phyloP scores from a whole-genome alignment of 1,284 basidiomycete species.

The Puccinia polysora region DNA sequence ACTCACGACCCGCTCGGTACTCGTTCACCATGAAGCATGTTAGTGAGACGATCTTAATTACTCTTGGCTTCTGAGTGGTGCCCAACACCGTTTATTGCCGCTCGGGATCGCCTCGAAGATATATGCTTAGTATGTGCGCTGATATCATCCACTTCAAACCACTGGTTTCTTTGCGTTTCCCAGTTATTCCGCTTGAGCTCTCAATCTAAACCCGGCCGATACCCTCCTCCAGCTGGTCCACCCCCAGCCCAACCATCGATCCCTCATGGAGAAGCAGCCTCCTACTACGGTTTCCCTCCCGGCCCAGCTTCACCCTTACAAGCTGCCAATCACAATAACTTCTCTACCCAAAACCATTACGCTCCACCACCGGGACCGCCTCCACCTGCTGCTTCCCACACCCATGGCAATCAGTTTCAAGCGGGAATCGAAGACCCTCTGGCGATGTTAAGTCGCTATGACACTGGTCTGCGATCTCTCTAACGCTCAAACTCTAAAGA shows the following conservation, averaged over 20 bases:
- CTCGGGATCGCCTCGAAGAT: too few species aligned
- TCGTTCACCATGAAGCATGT: too few species aligned
- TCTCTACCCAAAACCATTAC: constrained; percentile 20
- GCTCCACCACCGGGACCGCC: constrained; percentile 46
- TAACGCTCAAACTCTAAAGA: too few species aligned
- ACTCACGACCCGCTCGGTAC: too few species aligned
- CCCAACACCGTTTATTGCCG: too few species aligned
- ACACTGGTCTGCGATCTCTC: constrained; percentile 40
- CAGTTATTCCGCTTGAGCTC: constrained; percentile 5
- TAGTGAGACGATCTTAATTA: too few species aligned
- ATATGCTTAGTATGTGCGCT: too few species aligned
- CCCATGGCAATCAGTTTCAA: constrained; percentile 10
- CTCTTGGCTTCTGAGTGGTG: too few species aligned
- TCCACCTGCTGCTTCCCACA: constrained; percentile 16
- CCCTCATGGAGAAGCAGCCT: constrained; percentile 6
- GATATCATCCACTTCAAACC: too few species aligned
- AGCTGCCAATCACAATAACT: background rate
- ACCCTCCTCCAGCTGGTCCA: constrained; percentile 17
- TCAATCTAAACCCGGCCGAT: background rate
- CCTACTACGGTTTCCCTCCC: background rate
- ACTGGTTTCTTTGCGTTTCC: too few species aligned
- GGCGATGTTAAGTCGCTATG: constrained; percentile 46
- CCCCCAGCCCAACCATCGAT: constrained; percentile 16
- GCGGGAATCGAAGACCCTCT: constrained; percentile 45
- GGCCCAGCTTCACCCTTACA: background rate